Evolutionary conservation across 192 early-diverging fungal genomes (phyloP).

Genomic region (Polychytrium aggregatum): DNA sequence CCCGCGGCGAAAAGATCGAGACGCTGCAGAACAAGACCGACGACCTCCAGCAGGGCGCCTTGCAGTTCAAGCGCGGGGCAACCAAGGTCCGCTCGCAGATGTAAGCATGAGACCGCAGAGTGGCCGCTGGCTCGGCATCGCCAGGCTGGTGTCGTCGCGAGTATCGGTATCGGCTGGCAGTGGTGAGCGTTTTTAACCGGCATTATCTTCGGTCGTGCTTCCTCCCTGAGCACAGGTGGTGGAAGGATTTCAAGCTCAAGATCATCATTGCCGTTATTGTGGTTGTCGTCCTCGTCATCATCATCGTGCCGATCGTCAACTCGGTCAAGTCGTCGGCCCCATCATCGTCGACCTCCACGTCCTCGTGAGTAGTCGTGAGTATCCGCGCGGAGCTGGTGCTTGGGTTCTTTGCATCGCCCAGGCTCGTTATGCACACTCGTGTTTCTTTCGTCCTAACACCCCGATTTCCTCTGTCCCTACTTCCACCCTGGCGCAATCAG

Average conservation of each 20-base stretch:
- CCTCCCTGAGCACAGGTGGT: slow-evolving; percentile 46
- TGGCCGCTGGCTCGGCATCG: neutral
- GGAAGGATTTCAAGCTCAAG: slow-evolving; percentile 92
- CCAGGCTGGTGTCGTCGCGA: neutral
- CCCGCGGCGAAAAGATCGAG: slow-evolving; percentile 76
- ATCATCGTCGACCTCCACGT: too few relatives aligned
- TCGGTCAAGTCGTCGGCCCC: too few relatives aligned
- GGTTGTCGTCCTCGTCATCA: slow-evolving; percentile 52
- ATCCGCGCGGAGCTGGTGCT: too few relatives aligned
- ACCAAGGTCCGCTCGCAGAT: slow-evolving; percentile 70
- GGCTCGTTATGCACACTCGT: too few relatives aligned
- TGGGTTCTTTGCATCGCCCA: too few relatives aligned
- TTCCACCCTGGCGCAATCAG: too few relatives aligned
- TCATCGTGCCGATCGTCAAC: slow-evolving; percentile 28
- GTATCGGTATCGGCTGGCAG: neutral
- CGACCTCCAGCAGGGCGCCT: slow-evolving; percentile 53
- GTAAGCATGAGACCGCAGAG: slow-evolving; percentile 19
- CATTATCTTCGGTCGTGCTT: too few relatives aligned
- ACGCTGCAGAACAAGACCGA: slow-evolving; percentile 71
- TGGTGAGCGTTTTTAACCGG: too few relatives aligned
- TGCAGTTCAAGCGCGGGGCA: slow-evolving; percentile 68
- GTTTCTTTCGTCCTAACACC: too few relatives aligned
- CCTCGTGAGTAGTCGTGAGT: too few relatives aligned
- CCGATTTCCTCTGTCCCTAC: too few relatives aligned
- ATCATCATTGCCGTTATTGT: slow-evolving; percentile 73